phyloP scores from a whole-genome alignment of 2,329 filamentous ascomycete species.

The Diplodia scrobiculata region DNA sequence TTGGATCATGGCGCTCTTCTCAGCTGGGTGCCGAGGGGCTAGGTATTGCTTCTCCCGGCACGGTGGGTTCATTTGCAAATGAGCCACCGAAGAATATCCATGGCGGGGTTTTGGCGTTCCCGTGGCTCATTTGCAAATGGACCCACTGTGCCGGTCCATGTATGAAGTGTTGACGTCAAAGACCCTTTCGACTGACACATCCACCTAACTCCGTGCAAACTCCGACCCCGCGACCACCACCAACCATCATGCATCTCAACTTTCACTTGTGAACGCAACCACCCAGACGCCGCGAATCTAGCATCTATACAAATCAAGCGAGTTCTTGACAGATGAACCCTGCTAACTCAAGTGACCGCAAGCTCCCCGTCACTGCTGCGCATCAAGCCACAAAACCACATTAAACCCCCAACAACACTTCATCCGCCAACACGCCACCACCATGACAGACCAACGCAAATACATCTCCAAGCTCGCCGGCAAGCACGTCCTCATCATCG shows the following conservation, averaged over 20 bases:
- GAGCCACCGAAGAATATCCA: too few relatives aligned
- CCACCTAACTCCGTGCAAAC: not conserved
- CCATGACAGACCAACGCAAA: constrained; percentile 49
- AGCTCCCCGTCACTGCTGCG: not conserved
- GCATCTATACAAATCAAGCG: not conserved
- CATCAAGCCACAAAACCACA: not conserved
- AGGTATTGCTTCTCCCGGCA: too few relatives aligned
- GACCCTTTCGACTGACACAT: not conserved
- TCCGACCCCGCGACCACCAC: not conserved
- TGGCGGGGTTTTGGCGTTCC: too few relatives aligned
- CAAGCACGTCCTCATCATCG: constrained; percentile 61
- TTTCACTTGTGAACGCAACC: not conserved
- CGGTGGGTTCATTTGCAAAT: too few relatives aligned
- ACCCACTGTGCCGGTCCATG: not conserved
- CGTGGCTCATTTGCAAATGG: too few relatives aligned
- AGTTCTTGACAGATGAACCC: not conserved
- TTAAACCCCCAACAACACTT: not conserved
- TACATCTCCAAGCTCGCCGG: constrained; percentile 54
- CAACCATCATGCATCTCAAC: not conserved
- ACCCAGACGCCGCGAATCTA: not conserved
- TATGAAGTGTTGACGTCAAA: constrained; percentile 6
- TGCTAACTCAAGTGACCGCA: constrained; percentile 3
- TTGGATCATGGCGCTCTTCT: not conserved
- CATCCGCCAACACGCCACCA: not conserved
- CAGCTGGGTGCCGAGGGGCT: not conserved